Conservation (phyloP, 2,329 filamentous ascomycete genomes). For the Pestalotiopsis sp. region DNA sequence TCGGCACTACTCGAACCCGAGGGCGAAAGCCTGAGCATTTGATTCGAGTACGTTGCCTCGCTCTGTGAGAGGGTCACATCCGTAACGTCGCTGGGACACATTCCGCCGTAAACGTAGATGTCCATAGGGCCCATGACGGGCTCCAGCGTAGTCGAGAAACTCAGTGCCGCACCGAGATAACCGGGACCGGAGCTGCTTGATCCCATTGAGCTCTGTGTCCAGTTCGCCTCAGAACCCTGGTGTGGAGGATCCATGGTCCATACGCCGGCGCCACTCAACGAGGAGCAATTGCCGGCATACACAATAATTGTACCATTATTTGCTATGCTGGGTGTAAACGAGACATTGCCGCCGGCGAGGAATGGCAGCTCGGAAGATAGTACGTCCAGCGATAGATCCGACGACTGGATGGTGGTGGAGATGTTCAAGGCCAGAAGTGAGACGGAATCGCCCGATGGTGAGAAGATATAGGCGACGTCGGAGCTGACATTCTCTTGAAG, state of each 20-base stretch:
- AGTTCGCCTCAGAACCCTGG: constrained; percentile 40
- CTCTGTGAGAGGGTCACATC: constrained; percentile 62
- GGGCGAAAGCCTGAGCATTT: constrained; percentile 71
- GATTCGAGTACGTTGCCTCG: constrained; percentile 76
- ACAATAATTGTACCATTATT: constrained; percentile 71
- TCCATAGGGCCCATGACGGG: constrained; percentile 55
- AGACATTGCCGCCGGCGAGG: constrained; percentile 49
- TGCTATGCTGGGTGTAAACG: constrained; percentile 71
- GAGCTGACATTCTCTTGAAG: constrained; percentile 33
- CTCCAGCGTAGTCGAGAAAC: constrained; percentile 66
- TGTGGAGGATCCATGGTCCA: constrained; percentile 67
- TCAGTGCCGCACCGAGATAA: constrained; percentile 59
- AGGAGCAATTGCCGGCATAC: constrained; percentile 72
- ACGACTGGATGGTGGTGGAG: constrained; percentile 56
- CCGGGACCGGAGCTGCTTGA: constrained; percentile 41
- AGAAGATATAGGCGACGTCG: constrained; percentile 71
- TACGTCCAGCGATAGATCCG: constrained; percentile 45
- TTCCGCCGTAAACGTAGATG: constrained; percentile 83
- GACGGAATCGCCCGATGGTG: constrained; percentile 49
- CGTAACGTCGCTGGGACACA: constrained; percentile 68
- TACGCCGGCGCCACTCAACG: constrained; percentile 53
- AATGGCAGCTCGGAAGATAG: constrained; percentile 67
- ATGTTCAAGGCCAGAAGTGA: constrained; percentile 69
- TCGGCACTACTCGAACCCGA: constrained; percentile 30
- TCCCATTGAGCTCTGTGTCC: constrained; percentile 38